Conservation (phyloP, 192 early-diverging fungal genomes). For the Linnemannia exigua region DNA sequence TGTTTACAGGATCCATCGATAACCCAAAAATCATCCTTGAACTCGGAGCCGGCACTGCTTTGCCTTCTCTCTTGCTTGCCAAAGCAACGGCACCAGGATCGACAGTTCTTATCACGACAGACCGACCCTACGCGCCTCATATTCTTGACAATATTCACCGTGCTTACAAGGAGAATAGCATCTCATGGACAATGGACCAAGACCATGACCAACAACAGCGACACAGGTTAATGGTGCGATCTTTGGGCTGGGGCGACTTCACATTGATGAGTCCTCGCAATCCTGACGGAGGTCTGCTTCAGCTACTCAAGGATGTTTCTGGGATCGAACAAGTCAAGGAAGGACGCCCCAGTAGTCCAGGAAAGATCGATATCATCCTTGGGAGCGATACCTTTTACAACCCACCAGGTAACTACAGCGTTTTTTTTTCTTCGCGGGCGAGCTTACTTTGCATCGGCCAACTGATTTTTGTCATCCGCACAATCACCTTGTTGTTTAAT, state of each 20-base stretch:
- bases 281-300: conserved; percentile 48
- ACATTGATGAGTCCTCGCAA: background rate
- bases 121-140: conserved; percentile 54
- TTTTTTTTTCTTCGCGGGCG: background rate
- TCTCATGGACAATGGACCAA: conserved; percentile 8
- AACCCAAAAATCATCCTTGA: conserved; percentile 53
- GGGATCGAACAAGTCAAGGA: background rate
- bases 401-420: conserved; percentile 62
- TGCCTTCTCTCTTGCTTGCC: conserved; percentile 73
- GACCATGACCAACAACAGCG: background rate
- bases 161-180: conserved; percentile 46
- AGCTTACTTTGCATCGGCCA: background rate
- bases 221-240: conserved; percentile 51
- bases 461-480: background rate
- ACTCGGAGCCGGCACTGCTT: conserved; percentile 74
- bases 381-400: conserved; percentile 74
- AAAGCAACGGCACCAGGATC: conserved; percentile 21
- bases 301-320: conserved; percentile 48
- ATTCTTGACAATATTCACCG: conserved; percentile 59
- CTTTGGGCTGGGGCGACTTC: conserved; percentile 66
- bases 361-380: conserved; percentile 62
- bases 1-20: conserved; percentile 39
- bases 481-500: background rate
- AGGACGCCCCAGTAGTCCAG: background rate
- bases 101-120: conserved; percentile 55